phyloP scores from a whole-genome alignment of 2,329 filamentous ascomycete genomes.

The Dactylellina leptospora region DNA sequence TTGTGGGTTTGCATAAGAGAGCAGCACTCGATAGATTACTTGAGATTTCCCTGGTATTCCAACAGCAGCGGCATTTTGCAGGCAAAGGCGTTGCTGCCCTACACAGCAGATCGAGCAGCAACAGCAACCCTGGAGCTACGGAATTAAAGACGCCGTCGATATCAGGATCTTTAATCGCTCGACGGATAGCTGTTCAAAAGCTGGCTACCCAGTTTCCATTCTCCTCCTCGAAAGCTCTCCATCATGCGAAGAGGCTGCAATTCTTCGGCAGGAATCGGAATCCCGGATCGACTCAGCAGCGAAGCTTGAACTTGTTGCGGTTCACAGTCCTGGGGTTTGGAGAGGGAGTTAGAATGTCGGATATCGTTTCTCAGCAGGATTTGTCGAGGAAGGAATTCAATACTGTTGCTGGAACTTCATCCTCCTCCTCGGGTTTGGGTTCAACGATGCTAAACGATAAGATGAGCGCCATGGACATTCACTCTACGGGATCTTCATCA shows the following conservation, averaged over 20 bases:
- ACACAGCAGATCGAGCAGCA: slow-evolving; percentile 1
- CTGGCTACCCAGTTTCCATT: slow-evolving; percentile 40
- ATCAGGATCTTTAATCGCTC: slow-evolving; percentile 25
- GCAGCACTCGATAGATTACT: slow-evolving; percentile 36
- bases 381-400: too few species aligned
- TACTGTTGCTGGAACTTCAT: too few species aligned
- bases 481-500: background rate
- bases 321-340: slow-evolving; percentile 33
- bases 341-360: slow-evolving; percentile 17
- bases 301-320: slow-evolving; percentile 31
- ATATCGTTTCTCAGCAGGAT: slow-evolving; percentile 3
- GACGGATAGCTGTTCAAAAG: slow-evolving; percentile 40
- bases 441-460: slow-evolving; percentile 8
- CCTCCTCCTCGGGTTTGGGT: background rate
- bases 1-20: slow-evolving; percentile 29
- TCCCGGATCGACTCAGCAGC: slow-evolving; percentile 21
- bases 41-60: slow-evolving; percentile 41
- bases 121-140: background rate
- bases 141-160: slow-evolving; percentile 24
- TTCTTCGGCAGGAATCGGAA: slow-evolving; percentile 48
- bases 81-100: slow-evolving; percentile 35
- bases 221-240: slow-evolving; percentile 36
- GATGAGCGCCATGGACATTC: background rate
- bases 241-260: slow-evolving; percentile 45
- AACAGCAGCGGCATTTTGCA: slow-evolving; percentile 41